phyloP scores from a whole-genome alignment of 257 asterid species.

The Linderniella brevidens region DNA sequence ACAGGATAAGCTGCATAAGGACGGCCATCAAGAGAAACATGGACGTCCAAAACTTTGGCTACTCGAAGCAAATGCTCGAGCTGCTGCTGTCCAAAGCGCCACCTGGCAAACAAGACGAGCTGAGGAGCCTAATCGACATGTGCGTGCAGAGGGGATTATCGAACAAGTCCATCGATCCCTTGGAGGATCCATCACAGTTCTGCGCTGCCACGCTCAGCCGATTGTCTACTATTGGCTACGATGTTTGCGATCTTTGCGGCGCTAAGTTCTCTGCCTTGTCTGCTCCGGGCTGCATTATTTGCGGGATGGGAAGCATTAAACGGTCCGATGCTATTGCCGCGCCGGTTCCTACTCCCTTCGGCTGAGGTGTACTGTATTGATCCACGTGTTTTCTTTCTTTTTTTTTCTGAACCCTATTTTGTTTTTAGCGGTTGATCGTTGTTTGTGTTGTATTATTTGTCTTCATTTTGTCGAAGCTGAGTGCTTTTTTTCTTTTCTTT shows the following conservation, averaged over 20 bases:
- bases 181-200: conserved; percentile 94
- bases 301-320: conserved; percentile 99
- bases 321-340: conserved; percentile 88
- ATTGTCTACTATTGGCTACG: conserved; percentile 87
- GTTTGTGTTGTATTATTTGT: no score
- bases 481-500: no score
- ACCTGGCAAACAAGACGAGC: conserved; percentile 81
- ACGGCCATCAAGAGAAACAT: conserved; percentile 94
- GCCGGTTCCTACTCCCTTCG: conserved; percentile 90
- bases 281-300: conserved; percentile 85
- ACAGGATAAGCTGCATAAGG: conserved; percentile 83
- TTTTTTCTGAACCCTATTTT: neutral
- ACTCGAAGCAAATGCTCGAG: conserved; percentile 95
- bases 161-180: conserved; percentile 88
- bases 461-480: no score
- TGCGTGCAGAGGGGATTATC: conserved; percentile 80
- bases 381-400: neutral
- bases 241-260: conserved; percentile 95
- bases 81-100: conserved; percentile 88
- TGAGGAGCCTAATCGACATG: conserved; percentile 86
- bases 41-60: conserved; percentile 95
- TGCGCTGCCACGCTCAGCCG: conserved; percentile 97
- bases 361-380: conserved; percentile 23
- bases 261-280: conserved; percentile 93
- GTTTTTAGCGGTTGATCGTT: no score